Evolutionary conservation across 2,329 filamentous ascomycete species (phyloP).

Genomic region (Colletotrichum navitas): DNA sequence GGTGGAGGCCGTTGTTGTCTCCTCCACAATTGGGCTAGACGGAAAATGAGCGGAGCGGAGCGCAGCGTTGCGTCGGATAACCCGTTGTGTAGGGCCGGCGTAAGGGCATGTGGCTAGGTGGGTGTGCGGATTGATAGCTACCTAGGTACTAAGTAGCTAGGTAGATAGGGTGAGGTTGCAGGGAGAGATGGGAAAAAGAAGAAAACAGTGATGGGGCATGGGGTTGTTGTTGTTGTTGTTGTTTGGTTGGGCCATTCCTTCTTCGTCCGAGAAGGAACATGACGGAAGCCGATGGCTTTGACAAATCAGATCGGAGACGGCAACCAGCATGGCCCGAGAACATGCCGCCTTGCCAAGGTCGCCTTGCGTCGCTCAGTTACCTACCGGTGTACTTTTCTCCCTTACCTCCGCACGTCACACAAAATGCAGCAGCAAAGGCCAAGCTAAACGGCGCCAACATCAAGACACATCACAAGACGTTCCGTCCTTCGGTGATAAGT

Average conservation of each 20-base stretch:
- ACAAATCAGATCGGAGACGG: neutral
- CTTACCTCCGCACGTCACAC: neutral
- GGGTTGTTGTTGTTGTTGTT: too few relatives aligned
- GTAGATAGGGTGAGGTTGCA: conserved; percentile 10
- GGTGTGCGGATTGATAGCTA: neutral
- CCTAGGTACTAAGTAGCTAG: too few relatives aligned
- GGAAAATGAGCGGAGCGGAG: conserved; percentile 30
- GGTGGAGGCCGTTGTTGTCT: conserved; percentile 34
- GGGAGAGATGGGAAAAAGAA: neutral
- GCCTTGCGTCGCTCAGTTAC: neutral
- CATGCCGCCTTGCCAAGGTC: neutral
- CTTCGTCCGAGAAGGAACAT: neutral
- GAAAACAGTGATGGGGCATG: neutral
- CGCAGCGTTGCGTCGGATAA: conserved; percentile 15
- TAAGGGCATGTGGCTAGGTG: neutral
- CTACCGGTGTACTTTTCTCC: neutral
- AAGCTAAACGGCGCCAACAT: neutral
- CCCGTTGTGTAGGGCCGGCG: conserved; percentile 5
- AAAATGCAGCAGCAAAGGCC: neutral
- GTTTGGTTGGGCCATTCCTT: neutral
- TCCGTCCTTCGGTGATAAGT: conserved; percentile 17
- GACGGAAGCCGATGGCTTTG: neutral
- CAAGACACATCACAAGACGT: neutral
- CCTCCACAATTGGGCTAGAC: conserved; percentile 28
- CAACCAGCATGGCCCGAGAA: neutral